phyloP scores from a whole-genome alignment of 805 yeast genomes.

The Groenewaldozyma salmanticensis region DNA sequence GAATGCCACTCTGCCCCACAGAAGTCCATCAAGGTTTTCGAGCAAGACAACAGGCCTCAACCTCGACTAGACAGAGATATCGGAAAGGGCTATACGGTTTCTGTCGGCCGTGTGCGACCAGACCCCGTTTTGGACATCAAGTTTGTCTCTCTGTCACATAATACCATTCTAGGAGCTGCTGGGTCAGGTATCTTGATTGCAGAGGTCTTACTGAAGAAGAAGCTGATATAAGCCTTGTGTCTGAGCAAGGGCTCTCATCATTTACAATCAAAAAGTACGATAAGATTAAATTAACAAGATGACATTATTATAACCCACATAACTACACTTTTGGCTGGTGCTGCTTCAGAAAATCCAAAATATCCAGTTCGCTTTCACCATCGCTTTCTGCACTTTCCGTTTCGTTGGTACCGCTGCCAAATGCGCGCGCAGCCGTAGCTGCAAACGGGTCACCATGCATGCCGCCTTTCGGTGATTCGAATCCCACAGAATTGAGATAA shows the following conservation, averaged over 20 bases:
- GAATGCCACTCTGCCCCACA: conserved; percentile 91
- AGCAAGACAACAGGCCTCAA: conserved; percentile 90
- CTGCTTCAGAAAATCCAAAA: conserved; percentile 7
- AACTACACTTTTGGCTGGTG: too few relatives aligned
- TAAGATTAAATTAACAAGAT: conserved; percentile 3
- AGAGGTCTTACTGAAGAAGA: conserved; percentile 73
- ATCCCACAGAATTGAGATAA: too few relatives aligned
- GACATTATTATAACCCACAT: too few relatives aligned
- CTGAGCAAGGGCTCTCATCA: background rate
- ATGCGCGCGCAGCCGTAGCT: conserved; percentile 12
- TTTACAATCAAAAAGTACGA: conserved; percentile 24
- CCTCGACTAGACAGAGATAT: conserved; percentile 95
- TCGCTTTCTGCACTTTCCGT: too few relatives aligned
- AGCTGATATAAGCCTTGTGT: conserved; percentile 60
- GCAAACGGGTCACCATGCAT: conserved; percentile 7
- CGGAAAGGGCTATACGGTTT: conserved; percentile 86
- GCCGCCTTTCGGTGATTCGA: background rate
- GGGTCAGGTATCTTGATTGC: conserved; percentile 97
- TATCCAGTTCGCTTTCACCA: conserved; percentile 5
- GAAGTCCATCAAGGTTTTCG: conserved; percentile 83
- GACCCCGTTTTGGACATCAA: conserved; percentile 91
- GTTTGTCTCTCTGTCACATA: conserved; percentile 96
- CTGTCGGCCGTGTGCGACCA: conserved; percentile 89
- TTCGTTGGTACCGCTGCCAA: too few relatives aligned
- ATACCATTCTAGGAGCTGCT: conserved; percentile 97